Evolutionary conservation across 164 flowering plant species (phyloP).

Genomic region (Vitis vinifera): DNA sequence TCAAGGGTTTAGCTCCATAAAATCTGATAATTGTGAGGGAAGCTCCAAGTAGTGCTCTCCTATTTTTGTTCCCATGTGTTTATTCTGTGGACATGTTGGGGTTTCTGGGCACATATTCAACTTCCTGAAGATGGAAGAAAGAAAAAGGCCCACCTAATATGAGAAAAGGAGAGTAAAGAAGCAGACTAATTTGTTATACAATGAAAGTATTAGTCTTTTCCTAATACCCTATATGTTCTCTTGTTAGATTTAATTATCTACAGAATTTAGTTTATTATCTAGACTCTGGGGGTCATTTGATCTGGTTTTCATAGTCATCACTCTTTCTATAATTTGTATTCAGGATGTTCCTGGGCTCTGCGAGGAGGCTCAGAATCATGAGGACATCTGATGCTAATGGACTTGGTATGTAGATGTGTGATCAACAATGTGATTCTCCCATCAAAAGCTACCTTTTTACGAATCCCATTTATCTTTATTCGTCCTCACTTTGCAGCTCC

Average conservation of each 20-base stretch:
- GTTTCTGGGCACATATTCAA: neutral
- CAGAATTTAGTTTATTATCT: too few relatives aligned
- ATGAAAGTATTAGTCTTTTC: neutral
- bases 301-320: too few relatives aligned
- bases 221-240: neutral
- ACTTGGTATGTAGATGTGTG: constrained; percentile 31
- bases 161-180: neutral
- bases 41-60: too few relatives aligned
- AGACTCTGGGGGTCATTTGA: too few relatives aligned
- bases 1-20: too few relatives aligned
- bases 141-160: neutral
- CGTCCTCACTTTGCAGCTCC: constrained; percentile 36
- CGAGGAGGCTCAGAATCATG: constrained; percentile 66
- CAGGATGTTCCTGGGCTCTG: constrained; percentile 66
- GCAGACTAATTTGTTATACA: neutral
- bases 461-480: neutral
- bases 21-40: too few relatives aligned
- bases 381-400: constrained; percentile 54
- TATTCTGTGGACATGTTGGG: too few relatives aligned
- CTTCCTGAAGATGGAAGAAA: neutral
- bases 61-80: too few relatives aligned
- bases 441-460: neutral
- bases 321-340: constrained; percentile 3
- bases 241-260: neutral
- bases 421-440: neutral